Conservation (phyloP, 306 rosid species). For the Canavalia gladiata region DNA sequence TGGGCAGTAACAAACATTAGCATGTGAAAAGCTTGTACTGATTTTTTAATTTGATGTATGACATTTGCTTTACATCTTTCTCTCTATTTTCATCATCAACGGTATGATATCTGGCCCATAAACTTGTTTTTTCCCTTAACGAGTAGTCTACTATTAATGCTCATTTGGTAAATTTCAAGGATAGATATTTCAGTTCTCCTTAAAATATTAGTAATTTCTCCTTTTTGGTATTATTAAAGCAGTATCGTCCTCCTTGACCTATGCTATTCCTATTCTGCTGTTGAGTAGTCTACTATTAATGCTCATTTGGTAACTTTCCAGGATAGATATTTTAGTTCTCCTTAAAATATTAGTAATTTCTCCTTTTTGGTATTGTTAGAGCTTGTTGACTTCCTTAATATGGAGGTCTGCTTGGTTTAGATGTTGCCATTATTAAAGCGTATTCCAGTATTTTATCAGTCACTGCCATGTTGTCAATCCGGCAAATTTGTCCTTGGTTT, state of each 20-base stretch:
- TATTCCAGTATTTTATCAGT: too few species aligned
- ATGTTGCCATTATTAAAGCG: too few species aligned
- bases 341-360: not conserved
- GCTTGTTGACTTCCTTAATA: not conserved
- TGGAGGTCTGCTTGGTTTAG: too few species aligned
- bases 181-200: not conserved
- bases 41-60: conserved; percentile 6
- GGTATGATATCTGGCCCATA: not conserved
- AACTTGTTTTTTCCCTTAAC: not conserved
- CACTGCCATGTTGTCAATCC: too few species aligned
- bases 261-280: too few species aligned
- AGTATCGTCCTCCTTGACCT: too few species aligned
- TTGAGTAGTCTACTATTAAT: not conserved
- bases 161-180: not conserved
- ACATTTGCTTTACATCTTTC: not conserved
- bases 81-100: not conserved
- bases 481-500: too few species aligned
- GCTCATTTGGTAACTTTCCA: not conserved
- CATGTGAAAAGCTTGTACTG: not conserved
- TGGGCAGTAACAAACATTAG: not conserved
- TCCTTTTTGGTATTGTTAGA: too few species aligned
- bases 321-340: not conserved
- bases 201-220: not conserved
- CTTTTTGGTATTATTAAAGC: too few species aligned
- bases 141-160: not conserved